phyloP scores from a whole-genome alignment of 1,284 basidiomycete species.

The Microbotryum intermedium region DNA sequence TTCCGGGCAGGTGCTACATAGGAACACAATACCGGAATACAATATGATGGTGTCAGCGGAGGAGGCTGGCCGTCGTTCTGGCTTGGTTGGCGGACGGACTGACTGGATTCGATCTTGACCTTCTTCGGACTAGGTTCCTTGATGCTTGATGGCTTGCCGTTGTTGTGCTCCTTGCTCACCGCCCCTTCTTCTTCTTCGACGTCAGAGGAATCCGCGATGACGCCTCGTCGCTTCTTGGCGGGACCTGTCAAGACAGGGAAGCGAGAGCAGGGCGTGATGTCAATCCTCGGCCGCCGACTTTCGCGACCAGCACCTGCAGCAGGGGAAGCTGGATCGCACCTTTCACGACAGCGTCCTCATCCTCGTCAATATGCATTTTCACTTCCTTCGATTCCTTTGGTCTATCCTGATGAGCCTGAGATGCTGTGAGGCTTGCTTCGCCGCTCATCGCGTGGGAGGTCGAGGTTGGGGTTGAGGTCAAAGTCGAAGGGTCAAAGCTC shows the following conservation, averaged over 20 bases:
- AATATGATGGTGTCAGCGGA: too few species aligned
- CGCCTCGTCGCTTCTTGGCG: background rate
- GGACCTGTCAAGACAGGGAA: background rate
- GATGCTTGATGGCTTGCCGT: too few species aligned
- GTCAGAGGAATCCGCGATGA: background rate
- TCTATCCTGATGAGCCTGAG: too few species aligned
- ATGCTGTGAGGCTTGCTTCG: too few species aligned
- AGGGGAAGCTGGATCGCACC: too few species aligned
- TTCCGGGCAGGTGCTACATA: background rate
- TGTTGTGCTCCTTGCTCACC: too few species aligned
- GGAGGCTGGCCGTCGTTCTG: too few species aligned
- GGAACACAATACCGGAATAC: background rate
- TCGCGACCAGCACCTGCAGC: too few species aligned
- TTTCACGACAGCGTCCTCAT: background rate
- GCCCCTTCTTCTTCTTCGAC: background rate
- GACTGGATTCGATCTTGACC: too few species aligned
- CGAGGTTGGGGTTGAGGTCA: background rate
- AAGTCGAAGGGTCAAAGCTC: background rate
- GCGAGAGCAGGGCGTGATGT: background rate
- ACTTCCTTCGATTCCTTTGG: background rate
- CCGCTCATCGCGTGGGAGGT: background rate
- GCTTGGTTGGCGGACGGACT: too few species aligned
- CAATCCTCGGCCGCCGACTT: background rate
- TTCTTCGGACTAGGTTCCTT: too few species aligned
- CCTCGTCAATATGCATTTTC: background rate